Base-by-base conservation (phyloP, 164 flowering plant genomes). In the Euptelea pleiosperma region DNA sequence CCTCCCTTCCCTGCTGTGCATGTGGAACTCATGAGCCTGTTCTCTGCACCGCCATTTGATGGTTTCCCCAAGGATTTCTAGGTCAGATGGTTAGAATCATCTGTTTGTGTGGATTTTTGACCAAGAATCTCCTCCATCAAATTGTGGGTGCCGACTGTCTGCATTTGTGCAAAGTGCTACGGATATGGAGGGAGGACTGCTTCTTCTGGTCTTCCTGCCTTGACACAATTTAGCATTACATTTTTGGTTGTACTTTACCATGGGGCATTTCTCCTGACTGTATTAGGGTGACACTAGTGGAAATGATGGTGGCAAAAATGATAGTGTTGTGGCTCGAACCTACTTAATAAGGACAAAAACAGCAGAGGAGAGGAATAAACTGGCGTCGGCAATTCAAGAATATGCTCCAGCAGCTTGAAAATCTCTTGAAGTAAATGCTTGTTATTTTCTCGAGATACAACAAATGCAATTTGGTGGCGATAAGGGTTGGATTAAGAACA, bases 281-380 rank as follows among this genome's bases (percentile, higher is more conserved):
- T 48, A 51, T 45, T 28, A 82, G 87, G 78, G 54, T 52, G 77
- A 76, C 42, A 49, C 51, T 42, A 75, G 67, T 61, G 81, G 75
- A 57, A 71, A 55, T 52, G 84, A 80, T 63, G 72, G 78, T 37
- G 75, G 73, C 34, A 55, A 59, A 21, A 65, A 55, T 43, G 73
- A 60, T 10, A 57, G 34, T 33, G 83, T 75, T 19, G 78, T 74
- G 45, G 91, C 92, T 1, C 87, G 95, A 8, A 90, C 96, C 2
- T 93, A 81, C 76, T 72, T 91, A 50, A 70, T 94, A 48, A 77
- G 86, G 70, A 73, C 79, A 9, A 94, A 80, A 75, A 74, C 89
- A 14, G 89, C 71, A 71, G 97, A 84, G 26, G 95, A 85, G 30
- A 79, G 89, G 46, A 68, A 87, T 67, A 85, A 85, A 66, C 58